Base-by-base conservation (phyloP, 2,329 filamentous ascomycete species). In the Cercospora sp. region DNA sequence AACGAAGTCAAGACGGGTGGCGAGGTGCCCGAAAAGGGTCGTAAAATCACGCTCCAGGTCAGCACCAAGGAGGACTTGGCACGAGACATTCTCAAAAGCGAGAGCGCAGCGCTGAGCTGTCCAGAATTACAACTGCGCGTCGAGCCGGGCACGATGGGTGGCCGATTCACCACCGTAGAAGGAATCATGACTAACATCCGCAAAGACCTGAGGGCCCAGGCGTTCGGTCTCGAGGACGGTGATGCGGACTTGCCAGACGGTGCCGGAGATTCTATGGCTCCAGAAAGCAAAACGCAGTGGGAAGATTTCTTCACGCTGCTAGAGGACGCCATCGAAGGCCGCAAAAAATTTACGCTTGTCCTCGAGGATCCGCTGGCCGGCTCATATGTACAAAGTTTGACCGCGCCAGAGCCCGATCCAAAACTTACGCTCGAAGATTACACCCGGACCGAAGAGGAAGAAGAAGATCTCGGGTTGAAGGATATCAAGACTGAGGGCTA, bases 1-100 rank as follows among this genome's bases (percentile, higher is more conserved):
- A 98, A 97, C 80, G 95, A 99, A 79, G 93, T 99, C 78, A 98
- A 98, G 86, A 98, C 95, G 0, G 95, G 95, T 72, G 95, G 95
- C 65, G 94, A 91, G 76, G 90, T 99, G 24, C 95, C 95, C 8
- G 90, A 90, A 65, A 89, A 91, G 78, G 95, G 95, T 69, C 91
- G 91, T 80, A 90, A 89, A 73, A 96, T 97, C 74, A 93, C 87
- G 0, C 85, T 99, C 28, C 83, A 85, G 63, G 90, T 98, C 66
- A 84, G 89, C 68, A 88, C 82, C 37, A 78, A 83, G 34, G 86
- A 89, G 67, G 95, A 99, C 79, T 86, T 99, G 53, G 90, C 90
- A 12, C 89, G 95, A 71, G 95, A 99, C 77, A 97, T 99, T 69
- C 89, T 99, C 76, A 99, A 99, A 84, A 93, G 91, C 73, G 95